A percentile compares a stretch with the other conserved stretches of the same genome.
Evolutionary conservation across 208 protist genomes (phyloP).

Genomic region (Leishmania amazonensis): DNA sequence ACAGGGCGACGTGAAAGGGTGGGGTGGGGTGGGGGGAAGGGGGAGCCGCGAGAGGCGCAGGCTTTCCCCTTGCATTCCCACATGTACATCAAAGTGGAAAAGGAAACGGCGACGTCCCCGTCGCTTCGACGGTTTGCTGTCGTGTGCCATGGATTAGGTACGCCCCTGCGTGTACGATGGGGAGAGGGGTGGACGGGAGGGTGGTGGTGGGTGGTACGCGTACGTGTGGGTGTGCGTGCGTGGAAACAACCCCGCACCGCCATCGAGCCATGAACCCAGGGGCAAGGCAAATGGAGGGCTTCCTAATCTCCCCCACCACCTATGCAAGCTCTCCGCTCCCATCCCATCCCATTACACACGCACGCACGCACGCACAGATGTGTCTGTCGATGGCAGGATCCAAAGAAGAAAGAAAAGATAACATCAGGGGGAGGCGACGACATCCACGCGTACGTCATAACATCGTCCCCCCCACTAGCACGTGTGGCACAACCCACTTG

Average conservation of each 20-base stretch:
- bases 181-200: background rate
- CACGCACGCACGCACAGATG: background rate
- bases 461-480: background rate
- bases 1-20: background rate
- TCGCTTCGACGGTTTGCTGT: background rate
- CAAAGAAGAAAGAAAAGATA: no score
- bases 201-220: background rate
- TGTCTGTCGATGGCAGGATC: no score
- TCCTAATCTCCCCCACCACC: no score
- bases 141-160: background rate
- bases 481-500: no score
- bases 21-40: background rate
- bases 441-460: background rate
- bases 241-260: background rate
- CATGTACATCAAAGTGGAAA: background rate
- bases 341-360: no score
- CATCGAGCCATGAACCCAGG: background rate
- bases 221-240: background rate
- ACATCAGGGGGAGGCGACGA: no score
- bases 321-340: no score
- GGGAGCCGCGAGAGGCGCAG: background rate
- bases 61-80: background rate
- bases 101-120: background rate
- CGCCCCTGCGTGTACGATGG: background rate
- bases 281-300: background rate